phyloP scores from a whole-genome alignment of 2,329 filamentous ascomycete genomes.

The Chalaropsis ovoidea region DNA sequence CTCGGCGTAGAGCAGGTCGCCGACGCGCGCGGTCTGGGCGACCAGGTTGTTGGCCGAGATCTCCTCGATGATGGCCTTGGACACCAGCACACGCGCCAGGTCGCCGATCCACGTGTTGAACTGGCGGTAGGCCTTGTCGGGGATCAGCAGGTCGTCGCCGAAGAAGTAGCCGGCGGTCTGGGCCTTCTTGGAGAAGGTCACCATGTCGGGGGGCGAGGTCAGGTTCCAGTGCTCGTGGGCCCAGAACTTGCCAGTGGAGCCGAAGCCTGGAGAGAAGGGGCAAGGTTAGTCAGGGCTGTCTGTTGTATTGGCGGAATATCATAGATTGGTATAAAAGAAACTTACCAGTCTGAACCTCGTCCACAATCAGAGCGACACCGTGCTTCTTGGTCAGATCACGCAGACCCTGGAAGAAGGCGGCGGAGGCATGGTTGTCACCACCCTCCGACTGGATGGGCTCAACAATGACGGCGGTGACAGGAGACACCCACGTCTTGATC shows the following conservation, averaged over 20 bases:
- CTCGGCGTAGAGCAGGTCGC: constrained; percentile 57
- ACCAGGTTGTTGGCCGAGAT: constrained; percentile 69
- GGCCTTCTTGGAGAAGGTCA: constrained; percentile 92
- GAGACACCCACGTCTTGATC: constrained; percentile 66
- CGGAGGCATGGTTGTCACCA: constrained; percentile 86
- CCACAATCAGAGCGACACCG: constrained; percentile 76
- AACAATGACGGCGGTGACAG: constrained; percentile 70
- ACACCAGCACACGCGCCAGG: constrained; percentile 71
- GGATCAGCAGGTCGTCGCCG: constrained; percentile 65
- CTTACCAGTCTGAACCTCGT: constrained; percentile 74
- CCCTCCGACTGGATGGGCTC: constrained; percentile 92
- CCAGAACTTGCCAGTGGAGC: constrained; percentile 91
- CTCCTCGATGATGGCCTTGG: constrained; percentile 76
- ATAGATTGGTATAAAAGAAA: background rate
- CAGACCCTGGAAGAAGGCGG: constrained; percentile 75
- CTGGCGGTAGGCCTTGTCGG: constrained; percentile 89
- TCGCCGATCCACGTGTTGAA: constrained; percentile 99
- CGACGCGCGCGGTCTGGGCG: constrained; percentile 59
- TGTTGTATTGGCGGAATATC: background rate
- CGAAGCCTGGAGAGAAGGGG: constrained; percentile 46
- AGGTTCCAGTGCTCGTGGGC: constrained; percentile 93
- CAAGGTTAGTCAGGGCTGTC: background rate
- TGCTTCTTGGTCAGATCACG: constrained; percentile 68
- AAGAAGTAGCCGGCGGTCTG: constrained; percentile 92
- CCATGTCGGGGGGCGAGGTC: constrained; percentile 71